A percentile compares a stretch with the other conserved stretches of the same genome.
These are phyloP conservation scores for Eucalyptus cloeziana DNA, from an alignment of 345 rosid species.

Conservation along the genomic window DNA sequence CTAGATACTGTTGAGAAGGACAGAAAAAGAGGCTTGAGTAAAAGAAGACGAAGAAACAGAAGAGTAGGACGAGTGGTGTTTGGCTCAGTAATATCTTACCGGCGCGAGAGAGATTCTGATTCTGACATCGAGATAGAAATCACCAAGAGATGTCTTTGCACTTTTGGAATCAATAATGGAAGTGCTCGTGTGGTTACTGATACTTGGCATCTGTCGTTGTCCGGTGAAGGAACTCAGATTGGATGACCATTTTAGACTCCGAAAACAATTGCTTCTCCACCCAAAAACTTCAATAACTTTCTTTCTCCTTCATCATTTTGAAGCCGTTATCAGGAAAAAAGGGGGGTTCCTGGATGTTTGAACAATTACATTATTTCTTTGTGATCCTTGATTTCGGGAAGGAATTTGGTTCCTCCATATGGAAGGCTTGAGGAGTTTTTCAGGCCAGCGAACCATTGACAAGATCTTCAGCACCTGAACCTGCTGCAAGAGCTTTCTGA, in stretches of 20 bases:
- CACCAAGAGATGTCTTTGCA: not conserved
- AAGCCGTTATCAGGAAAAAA: not conserved
- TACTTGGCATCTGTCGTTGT: not conserved
- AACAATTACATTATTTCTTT: not conserved
- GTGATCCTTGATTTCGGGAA: not conserved
- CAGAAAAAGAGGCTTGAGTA: conserved; percentile 28
- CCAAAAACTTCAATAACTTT: not conserved
- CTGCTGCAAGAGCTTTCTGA: not conserved
- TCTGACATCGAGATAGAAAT: conserved; percentile 4
- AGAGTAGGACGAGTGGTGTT: conserved; percentile 41
- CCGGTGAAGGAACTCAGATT: not conserved
- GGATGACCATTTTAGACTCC: not conserved
- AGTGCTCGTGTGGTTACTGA: not conserved
- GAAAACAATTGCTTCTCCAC: not conserved
- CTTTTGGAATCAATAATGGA: not conserved
- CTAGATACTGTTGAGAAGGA: conserved; percentile 30
- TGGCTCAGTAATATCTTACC: conserved; percentile 19
- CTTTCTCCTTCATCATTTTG: not conserved
- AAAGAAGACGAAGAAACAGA: conserved; percentile 42
- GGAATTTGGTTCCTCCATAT: not conserved
- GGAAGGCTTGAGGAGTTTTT: not conserved
- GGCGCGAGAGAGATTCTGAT: conserved; percentile 55
- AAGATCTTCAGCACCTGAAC: not conserved
- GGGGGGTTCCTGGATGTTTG: not conserved
- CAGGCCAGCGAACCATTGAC: not conserved